phyloP scores from a whole-genome alignment of 345 rosid genomes.

The Sapria himalayana region DNA sequence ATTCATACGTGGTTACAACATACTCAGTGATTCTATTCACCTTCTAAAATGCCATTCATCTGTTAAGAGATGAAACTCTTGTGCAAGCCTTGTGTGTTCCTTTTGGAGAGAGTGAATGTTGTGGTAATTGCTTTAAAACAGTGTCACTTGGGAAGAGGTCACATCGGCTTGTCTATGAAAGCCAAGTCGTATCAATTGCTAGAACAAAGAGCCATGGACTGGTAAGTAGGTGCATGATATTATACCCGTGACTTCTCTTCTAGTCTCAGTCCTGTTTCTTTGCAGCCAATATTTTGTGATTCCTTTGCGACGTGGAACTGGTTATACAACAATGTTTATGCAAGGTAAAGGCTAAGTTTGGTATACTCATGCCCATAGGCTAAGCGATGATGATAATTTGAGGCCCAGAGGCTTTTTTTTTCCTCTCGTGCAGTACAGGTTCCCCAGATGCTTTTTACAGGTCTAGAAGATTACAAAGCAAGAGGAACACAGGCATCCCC shows the following conservation, averaged over 20 bases:
- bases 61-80: no score
- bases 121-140: no score
- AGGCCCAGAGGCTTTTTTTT: neutral
- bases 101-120: no score
- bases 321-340: constrained; percentile 76
- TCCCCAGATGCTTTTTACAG: constrained; percentile 76
- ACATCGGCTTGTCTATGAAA: constrained; percentile 55
- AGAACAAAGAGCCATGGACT: constrained; percentile 61
- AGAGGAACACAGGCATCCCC: constrained; percentile 94
- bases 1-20: no score
- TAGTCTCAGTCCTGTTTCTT: constrained; percentile 2
- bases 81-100: no score
- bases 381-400: neutral
- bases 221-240: constrained; percentile 22
- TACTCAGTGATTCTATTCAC: no score
- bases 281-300: constrained; percentile 75
- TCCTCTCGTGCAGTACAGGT: constrained; percentile 46
- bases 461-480: constrained; percentile 96
- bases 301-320: constrained; percentile 81
- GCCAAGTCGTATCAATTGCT: constrained; percentile 49
- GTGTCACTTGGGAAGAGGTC: constrained; percentile 88
- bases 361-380: neutral
- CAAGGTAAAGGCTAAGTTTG: constrained; percentile 29
- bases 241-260: neutral
- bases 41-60: no score